Percentiles rank a stretch among this genome's conserved stretches.
Conservation (phyloP, 1,284 basidiomycete genomes). For the Puccinia novopanici region DNA sequence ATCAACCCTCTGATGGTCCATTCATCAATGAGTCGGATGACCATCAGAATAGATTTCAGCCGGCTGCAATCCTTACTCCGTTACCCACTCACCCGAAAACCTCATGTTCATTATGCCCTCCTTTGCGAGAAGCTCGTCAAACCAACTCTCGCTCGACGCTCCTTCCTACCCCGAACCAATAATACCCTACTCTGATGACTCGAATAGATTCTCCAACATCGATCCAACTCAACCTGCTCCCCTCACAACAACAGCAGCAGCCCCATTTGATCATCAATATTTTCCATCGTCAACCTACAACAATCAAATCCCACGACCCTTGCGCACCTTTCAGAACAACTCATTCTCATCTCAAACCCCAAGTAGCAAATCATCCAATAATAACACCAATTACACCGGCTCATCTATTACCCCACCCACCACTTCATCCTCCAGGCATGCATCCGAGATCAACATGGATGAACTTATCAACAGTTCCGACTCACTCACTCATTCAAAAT, state of each 20-base stretch:
- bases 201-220: conserved; percentile 49
- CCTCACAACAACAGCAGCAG: conserved; percentile 51
- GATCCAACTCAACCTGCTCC: conserved; percentile 51
- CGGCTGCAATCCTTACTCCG: conserved; percentile 55
- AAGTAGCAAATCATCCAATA: conserved; percentile 57
- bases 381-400: conserved; percentile 47
- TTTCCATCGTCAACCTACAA: conserved; percentile 26
- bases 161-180: conserved; percentile 52
- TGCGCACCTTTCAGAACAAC: not conserved
- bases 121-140: conserved; percentile 32
- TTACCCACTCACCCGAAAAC: conserved; percentile 52
- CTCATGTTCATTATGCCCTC: conserved; percentile 49
- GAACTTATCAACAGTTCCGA: not conserved
- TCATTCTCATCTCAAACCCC: conserved; percentile 28
- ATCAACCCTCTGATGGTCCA: too few species aligned
- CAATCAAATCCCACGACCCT: not conserved
- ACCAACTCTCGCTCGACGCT: conserved; percentile 29
- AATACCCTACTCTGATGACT: conserved; percentile 40
- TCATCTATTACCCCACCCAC: conserved; percentile 5
- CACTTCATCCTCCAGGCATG: conserved; percentile 2
- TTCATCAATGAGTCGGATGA: not conserved
- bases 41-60: conserved; percentile 54
- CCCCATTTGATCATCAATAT: conserved; percentile 49
- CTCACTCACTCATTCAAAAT: not conserved
- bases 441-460: conserved; percentile 3